Percentiles rank a stretch among this genome's conserved stretches.
Conservation (phyloP, 768 basidiomycete genomes). For the Royoungia palumana region DNA sequence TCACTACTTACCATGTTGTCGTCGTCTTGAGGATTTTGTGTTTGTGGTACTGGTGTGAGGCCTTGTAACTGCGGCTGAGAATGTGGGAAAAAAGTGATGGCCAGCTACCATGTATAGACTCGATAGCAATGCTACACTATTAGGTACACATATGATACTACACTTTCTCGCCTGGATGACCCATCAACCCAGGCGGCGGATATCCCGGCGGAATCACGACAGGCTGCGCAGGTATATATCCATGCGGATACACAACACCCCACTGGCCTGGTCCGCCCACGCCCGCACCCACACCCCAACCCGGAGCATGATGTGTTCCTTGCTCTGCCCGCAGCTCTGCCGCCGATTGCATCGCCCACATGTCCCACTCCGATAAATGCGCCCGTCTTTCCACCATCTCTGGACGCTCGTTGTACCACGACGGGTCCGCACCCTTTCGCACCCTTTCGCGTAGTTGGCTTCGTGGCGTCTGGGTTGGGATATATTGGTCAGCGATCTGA, state of each 20-base stretch:
- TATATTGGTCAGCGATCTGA: constrained; percentile 44
- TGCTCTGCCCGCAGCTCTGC: constrained; percentile 8
- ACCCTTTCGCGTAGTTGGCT: constrained; percentile 11
- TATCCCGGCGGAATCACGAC: constrained; percentile 17
- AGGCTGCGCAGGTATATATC: constrained; percentile 21
- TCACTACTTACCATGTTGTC: constrained; percentile 45
- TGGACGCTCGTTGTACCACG: constrained; percentile 27
- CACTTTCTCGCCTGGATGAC: too few relatives aligned
- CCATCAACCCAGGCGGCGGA: constrained; percentile 4
- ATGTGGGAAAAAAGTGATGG: constrained; percentile 19
- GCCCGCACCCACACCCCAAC: not conserved
- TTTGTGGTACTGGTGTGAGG: constrained; percentile 10
- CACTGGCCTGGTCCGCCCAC: not conserved
- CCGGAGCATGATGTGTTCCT: not conserved
- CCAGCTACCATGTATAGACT: constrained; percentile 5
- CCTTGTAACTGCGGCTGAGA: constrained; percentile 9
- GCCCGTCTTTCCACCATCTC: constrained; percentile 1
- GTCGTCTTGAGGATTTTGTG: constrained; percentile 34
- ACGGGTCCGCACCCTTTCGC: constrained; percentile 20
- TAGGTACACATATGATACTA: too few relatives aligned
- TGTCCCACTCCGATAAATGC: constrained; percentile 23
- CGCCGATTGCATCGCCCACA: constrained; percentile 23
- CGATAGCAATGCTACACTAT: too few relatives aligned
- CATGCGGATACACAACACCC: constrained; percentile 19
- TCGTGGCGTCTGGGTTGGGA: constrained; percentile 33